A percentile compares a stretch with the other conserved stretches of the same genome.
Evolutionary conservation across 805 yeast species (phyloP).

Genomic region (Ogataea populi-albae): DNA sequence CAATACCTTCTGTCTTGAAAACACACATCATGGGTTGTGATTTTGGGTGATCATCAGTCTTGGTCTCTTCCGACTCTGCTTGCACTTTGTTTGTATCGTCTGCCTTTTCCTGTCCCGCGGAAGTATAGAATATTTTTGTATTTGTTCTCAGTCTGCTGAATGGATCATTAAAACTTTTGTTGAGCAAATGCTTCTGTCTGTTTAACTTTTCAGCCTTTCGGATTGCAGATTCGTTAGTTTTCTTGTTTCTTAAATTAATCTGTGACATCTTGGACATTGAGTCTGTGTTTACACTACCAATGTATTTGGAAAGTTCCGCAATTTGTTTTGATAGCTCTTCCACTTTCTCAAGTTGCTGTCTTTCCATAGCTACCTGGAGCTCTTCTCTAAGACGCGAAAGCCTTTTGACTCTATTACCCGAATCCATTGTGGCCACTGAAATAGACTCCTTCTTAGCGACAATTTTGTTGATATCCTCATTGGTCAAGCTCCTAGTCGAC

Average conservation of each 20-base stretch:
- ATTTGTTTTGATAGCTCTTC: conserved; percentile 47
- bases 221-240: conserved; percentile 69
- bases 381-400: conserved; percentile 71
- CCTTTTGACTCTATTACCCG: conserved; percentile 73
- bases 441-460: conserved; percentile 68
- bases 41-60: conserved; percentile 31
- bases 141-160: conserved; percentile 86
- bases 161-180: conserved; percentile 57
- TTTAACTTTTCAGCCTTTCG: conserved; percentile 76
- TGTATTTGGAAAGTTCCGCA: conserved; percentile 34
- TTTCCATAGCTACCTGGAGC: conserved; percentile 69
- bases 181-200: conserved; percentile 45
- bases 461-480: conserved; percentile 73
- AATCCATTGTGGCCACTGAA: conserved; percentile 49
- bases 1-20: conserved; percentile 32
- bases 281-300: conserved; percentile 31
- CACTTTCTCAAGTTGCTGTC: conserved; percentile 42
- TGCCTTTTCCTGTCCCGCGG: conserved; percentile 47
- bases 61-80: conserved; percentile 36
- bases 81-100: conserved; percentile 50
- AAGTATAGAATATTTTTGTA: conserved; percentile 75
- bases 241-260: conserved; percentile 83
- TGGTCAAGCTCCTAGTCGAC: conserved; percentile 63
- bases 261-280: conserved; percentile 54
- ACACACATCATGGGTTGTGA: conserved; percentile 24